Evolutionary conservation across 1,284 basidiomycete genomes (phyloP).

Genomic region (Pyrrhoderma lamaoense): DNA sequence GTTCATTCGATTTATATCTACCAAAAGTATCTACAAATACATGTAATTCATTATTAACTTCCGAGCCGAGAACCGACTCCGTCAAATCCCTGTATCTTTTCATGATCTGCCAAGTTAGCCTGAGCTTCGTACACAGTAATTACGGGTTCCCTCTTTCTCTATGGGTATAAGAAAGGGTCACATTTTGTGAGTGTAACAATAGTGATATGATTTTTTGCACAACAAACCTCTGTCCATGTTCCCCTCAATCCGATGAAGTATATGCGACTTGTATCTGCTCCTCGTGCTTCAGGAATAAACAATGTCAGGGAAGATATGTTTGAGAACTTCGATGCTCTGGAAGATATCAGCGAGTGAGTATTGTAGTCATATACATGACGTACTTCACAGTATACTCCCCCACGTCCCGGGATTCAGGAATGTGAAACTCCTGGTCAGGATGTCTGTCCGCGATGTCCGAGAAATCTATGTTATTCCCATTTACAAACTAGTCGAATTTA

Average conservation of each 20-base stretch:
- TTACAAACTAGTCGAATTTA: conserved; percentile 49
- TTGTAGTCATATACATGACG: conserved; percentile 2
- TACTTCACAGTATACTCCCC: conserved; percentile 72
- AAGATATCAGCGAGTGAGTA: neutral
- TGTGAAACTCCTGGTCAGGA: conserved; percentile 60
- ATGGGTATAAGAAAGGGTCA: neutral
- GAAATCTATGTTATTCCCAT: conserved; percentile 68
- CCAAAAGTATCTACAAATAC: too few relatives aligned
- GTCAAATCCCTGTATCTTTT: conserved; percentile 69
- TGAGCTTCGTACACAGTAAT: conserved; percentile 75
- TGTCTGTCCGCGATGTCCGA: conserved; percentile 53
- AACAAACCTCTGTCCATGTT: conserved; percentile 60
- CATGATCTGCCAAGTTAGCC: conserved; percentile 72
- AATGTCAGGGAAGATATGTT: conserved; percentile 65
- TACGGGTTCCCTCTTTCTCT: conserved; percentile 63
- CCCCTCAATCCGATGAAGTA: conserved; percentile 80
- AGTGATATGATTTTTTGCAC: neutral
- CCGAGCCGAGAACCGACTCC: conserved; percentile 13
- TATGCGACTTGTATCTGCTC: conserved; percentile 58
- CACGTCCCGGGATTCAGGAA: conserved; percentile 61
- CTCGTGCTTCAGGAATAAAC: conserved; percentile 68
- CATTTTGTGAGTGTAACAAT: neutral
- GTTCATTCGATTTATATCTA: too few relatives aligned
- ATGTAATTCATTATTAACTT: conserved; percentile 4
- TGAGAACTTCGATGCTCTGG: conserved; percentile 69